These are phyloP conservation scores for Penicillium egyptiacum DNA, from an alignment of 495 filamentous ascomycete species.

Conservation along the genomic window DNA sequence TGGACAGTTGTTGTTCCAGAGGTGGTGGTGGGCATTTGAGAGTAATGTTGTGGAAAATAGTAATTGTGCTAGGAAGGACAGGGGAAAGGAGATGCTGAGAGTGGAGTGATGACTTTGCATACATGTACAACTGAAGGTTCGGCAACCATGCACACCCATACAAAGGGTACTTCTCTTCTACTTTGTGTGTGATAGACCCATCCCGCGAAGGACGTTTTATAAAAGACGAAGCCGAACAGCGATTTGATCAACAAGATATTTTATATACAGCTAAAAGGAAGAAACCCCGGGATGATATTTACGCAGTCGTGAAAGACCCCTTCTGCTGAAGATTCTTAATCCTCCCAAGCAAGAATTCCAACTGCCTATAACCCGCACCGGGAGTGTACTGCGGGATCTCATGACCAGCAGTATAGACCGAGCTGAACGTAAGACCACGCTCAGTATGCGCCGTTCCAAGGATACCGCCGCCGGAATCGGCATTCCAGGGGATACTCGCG, in stretches of 20 bases:
- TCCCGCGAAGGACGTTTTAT: too few relatives aligned
- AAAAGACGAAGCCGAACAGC: too few relatives aligned
- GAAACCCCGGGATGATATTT: neutral
- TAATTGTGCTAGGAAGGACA: too few relatives aligned
- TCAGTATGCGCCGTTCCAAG: slow-evolving; percentile 64
- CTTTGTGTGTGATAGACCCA: too few relatives aligned
- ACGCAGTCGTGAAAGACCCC: slow-evolving; percentile 35
- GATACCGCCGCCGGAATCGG: slow-evolving; percentile 52
- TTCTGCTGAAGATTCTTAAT: slow-evolving; percentile 46
- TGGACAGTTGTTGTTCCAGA: too few relatives aligned
- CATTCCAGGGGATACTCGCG: slow-evolving; percentile 17
- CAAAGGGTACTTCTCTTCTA: too few relatives aligned
- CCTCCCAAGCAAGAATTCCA: slow-evolving; percentile 67
- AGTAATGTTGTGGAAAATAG: too few relatives aligned
- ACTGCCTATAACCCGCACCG: slow-evolving; percentile 61
- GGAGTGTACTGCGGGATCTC: slow-evolving; percentile 63
- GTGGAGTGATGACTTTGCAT: too few relatives aligned
- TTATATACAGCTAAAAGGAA: neutral
- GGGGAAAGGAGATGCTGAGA: too few relatives aligned
- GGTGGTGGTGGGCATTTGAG: too few relatives aligned
- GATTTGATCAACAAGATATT: neutral
- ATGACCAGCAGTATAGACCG: slow-evolving; percentile 60
- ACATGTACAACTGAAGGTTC: too few relatives aligned
- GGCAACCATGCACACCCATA: too few relatives aligned
- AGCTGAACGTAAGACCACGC: slow-evolving; percentile 67